These are phyloP conservation scores for Neospermospora avenae DNA, from an alignment of 2,329 filamentous ascomycete genomes.

Conservation along the genomic window DNA sequence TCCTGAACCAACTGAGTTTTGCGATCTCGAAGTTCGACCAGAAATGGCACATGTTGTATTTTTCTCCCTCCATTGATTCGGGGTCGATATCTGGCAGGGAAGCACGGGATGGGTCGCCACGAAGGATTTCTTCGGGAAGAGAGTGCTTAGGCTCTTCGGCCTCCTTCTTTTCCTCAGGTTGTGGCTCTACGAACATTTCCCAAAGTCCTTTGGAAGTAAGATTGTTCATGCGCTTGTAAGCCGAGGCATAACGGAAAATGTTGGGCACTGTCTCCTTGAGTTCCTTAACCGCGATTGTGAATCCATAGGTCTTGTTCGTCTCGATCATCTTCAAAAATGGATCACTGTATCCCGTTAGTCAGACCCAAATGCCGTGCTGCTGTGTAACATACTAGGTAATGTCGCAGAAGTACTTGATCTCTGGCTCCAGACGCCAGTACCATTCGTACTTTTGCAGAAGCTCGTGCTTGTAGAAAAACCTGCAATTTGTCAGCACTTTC, in stretches of 20 bases:
- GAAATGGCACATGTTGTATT: conserved; percentile 99
- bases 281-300: conserved; percentile 98
- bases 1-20: conserved; percentile 89
- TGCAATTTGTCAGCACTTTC: conserved; percentile 33
- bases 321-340: conserved; percentile 95
- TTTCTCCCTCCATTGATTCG: conserved; percentile 94
- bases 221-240: conserved; percentile 91
- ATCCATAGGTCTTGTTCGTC: conserved; percentile 95
- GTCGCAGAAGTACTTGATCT: conserved; percentile 99
- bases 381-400: conserved; percentile 79
- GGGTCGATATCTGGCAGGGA: conserved; percentile 78
- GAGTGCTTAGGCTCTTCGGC: conserved; percentile 62
- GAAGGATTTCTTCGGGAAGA: conserved; percentile 77
- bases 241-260: conserved; percentile 97
- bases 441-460: conserved; percentile 95
- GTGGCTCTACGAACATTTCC: conserved; percentile 96
- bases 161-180: conserved; percentile 55
- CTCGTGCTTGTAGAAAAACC: conserved; percentile 97
- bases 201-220: conserved; percentile 87
- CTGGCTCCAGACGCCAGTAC: conserved; percentile 99
- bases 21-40: conserved; percentile 99
- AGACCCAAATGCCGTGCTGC: not conserved
- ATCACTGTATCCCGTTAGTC: conserved; percentile 57
- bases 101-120: conserved; percentile 68
- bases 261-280: conserved; percentile 96